Evolutionary conservation across 345 rosid genomes (phyloP).

Genomic region (Eucalyptus lansdowneana): DNA sequence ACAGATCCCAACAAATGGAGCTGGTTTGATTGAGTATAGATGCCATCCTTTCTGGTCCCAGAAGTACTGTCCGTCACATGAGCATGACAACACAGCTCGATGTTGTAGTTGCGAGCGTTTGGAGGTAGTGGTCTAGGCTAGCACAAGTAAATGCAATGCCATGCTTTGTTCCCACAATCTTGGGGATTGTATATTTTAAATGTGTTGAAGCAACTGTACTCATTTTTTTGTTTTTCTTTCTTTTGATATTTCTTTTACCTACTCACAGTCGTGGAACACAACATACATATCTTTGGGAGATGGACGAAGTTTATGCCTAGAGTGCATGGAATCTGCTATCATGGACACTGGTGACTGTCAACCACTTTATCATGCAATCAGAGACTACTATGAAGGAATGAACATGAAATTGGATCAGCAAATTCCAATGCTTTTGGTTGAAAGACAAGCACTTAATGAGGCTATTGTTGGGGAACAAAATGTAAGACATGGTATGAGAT

Average conservation of each 20-base stretch:
- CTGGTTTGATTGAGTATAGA: constrained; percentile 85
- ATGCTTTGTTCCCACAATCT: not conserved
- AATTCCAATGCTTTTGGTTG: constrained; percentile 95
- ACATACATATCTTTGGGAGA: constrained; percentile 40
- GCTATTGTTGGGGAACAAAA: constrained; percentile 84
- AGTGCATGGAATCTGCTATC: constrained; percentile 92
- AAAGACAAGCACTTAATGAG: constrained; percentile 89
- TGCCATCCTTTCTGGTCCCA: constrained; percentile 98
- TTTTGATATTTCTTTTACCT: not conserved
- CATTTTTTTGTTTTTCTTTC: not conserved
- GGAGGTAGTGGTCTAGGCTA: constrained; percentile 40
- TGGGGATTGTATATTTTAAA: not conserved
- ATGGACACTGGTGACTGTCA: constrained; percentile 96
- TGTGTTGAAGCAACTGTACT: not conserved
- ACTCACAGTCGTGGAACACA: not conserved
- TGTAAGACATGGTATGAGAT: constrained; percentile 16
- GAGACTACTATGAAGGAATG: constrained; percentile 97
- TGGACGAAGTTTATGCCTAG: constrained; percentile 74
- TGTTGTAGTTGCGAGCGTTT: constrained; percentile 96
- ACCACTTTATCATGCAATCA: constrained; percentile 78
- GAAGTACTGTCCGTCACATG: constrained; percentile 87
- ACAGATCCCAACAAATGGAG: constrained; percentile 79
- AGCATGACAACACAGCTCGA: constrained; percentile 69
- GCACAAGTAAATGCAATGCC: not conserved
- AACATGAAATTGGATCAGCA: constrained; percentile 81